Conservation (phyloP, 768 basidiomycete genomes). For the Termitomyces sp. region DNA sequence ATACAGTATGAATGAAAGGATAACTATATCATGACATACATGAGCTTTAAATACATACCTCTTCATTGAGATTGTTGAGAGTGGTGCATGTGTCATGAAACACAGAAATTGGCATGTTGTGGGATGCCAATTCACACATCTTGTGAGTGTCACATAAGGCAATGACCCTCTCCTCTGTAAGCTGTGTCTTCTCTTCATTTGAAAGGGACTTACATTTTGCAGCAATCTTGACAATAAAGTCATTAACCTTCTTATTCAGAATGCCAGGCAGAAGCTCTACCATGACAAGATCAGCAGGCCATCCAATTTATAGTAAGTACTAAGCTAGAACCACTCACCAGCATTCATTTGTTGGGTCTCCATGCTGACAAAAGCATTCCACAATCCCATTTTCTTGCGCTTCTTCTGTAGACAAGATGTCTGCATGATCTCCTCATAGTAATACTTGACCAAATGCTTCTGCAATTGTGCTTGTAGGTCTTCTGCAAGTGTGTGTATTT, state of each 20-base stretch:
- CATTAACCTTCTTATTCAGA: neutral
- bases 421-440: neutral
- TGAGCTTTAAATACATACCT: neutral
- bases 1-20: neutral
- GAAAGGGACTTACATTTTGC: neutral
- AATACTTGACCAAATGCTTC: neutral
- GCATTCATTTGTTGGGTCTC: neutral
- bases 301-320: neutral
- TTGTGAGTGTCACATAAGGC: neutral
- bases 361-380: slow-evolving; percentile 1
- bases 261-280: neutral
- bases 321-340: neutral
- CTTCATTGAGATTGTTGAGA: neutral
- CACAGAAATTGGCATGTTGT: neutral
- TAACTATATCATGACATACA: no score
- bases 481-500: neutral
- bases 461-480: neutral
- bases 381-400: neutral
- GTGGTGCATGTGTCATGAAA: neutral
- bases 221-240: neutral
- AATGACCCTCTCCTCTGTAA: neutral
- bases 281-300: no score
- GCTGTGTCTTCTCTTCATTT: neutral
- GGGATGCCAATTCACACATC: neutral
- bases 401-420: neutral